Conservation (phyloP, 495 filamentous ascomycete species). For the Annulohypoxylon nitens region DNA sequence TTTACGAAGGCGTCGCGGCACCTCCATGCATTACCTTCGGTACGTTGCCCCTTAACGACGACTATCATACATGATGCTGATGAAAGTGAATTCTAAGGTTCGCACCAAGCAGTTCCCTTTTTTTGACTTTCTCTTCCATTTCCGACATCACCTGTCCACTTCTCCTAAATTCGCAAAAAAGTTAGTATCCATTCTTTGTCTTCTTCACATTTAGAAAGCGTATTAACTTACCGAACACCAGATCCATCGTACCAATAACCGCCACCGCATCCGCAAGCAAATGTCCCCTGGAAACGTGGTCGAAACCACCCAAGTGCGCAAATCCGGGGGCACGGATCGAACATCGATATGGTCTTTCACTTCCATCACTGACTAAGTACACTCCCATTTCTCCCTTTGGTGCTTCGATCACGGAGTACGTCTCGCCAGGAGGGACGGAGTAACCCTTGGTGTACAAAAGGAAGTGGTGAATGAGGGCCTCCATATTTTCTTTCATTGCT, state of each 20-base stretch:
- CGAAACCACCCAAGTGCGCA: slow-evolving; percentile 93
- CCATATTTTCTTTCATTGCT: slow-evolving; percentile 99
- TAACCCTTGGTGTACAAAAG: slow-evolving; percentile 98
- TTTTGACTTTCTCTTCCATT: slow-evolving; percentile 30
- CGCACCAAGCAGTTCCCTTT: slow-evolving; percentile 31
- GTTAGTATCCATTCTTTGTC: slow-evolving; percentile 23
- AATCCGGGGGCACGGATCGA: slow-evolving; percentile 98
- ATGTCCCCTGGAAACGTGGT: slow-evolving; percentile 92
- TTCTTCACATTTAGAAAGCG: neutral
- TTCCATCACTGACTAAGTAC: slow-evolving; percentile 95
- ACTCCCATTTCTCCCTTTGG: slow-evolving; percentile 99
- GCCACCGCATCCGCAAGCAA: slow-evolving; percentile 96
- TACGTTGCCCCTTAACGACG: slow-evolving; percentile 24
- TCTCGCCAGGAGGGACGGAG: slow-evolving; percentile 97
- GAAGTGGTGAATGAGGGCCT: slow-evolving; percentile 99
- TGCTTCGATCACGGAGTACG: slow-evolving; percentile 96
- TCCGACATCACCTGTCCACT: slow-evolving; percentile 60
- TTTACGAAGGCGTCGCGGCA: slow-evolving; percentile 35
- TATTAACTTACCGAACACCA: slow-evolving; percentile 69
- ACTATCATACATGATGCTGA: slow-evolving; percentile 47
- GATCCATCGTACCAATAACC: slow-evolving; percentile 95
- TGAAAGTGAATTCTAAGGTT: slow-evolving; percentile 37
- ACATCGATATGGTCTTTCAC: slow-evolving; percentile 95
- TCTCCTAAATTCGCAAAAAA: slow-evolving; percentile 54
- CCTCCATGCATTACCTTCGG: slow-evolving; percentile 33